These are phyloP conservation scores for Ophiostoma himal-ulmi DNA, from an alignment of 2,329 filamentous ascomycete species.

Conservation along the genomic window DNA sequence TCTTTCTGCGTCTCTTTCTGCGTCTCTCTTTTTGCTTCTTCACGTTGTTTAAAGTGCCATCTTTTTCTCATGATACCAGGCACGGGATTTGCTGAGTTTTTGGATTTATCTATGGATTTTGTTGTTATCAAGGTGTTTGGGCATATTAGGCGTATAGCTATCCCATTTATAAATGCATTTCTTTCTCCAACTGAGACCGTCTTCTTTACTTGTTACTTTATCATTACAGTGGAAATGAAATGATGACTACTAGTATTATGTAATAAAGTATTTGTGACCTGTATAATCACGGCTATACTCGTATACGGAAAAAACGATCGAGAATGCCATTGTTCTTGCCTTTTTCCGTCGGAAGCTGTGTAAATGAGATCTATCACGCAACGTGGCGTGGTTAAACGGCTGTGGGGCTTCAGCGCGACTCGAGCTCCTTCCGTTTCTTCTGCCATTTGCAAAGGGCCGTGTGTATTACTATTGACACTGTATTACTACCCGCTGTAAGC, in stretches of 20 bases:
- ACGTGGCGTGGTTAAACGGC: neutral
- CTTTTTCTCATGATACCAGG: conserved; percentile 22
- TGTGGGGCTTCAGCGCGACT: neutral
- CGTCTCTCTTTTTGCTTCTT: neutral
- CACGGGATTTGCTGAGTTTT: neutral
- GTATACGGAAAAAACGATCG: neutral
- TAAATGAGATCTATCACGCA: neutral
- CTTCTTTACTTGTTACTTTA: too few relatives aligned
- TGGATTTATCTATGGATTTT: neutral
- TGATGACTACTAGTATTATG: too few relatives aligned
- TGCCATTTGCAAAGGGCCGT: neutral
- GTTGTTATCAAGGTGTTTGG: neutral
- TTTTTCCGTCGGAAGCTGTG: neutral
- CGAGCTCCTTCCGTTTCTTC: neutral
- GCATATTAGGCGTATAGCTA: neutral
- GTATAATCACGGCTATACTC: neutral
- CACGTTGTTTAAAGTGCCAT: neutral
- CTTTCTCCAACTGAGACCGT: neutral
- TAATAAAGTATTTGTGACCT: too few relatives aligned
- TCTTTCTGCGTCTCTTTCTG: neutral
- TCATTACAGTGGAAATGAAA: too few relatives aligned
- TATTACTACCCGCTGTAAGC: neutral
- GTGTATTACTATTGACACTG: neutral
- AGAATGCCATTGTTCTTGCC: conserved; percentile 2
- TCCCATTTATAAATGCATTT: neutral